These are phyloP conservation scores for Pisolithus microcarpus DNA, from an alignment of 768 basidiomycete genomes.

Conservation along the genomic window DNA sequence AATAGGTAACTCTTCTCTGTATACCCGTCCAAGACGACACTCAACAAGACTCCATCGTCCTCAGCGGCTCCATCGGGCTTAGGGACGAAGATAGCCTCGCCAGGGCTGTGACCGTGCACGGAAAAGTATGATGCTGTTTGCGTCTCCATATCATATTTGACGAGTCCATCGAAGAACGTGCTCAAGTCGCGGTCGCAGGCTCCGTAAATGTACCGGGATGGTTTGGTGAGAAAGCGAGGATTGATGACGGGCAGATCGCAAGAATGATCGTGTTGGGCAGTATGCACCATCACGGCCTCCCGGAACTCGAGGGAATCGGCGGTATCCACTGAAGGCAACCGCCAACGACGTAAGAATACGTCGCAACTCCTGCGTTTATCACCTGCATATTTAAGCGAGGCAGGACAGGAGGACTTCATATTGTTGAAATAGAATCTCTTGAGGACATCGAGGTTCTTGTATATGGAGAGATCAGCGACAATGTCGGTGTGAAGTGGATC, in stretches of 20 bases:
- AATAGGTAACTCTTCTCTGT: slow-evolving; percentile 28
- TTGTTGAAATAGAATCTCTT: slow-evolving; percentile 26
- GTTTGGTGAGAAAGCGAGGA: slow-evolving; percentile 24
- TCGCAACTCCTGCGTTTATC: slow-evolving; percentile 13
- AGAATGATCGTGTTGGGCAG: slow-evolving; percentile 21
- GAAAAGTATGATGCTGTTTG: slow-evolving; percentile 21
- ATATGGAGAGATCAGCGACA: slow-evolving; percentile 30
- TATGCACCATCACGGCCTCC: slow-evolving; percentile 15
- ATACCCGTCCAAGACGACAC: slow-evolving; percentile 29
- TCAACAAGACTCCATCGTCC: slow-evolving; percentile 32
- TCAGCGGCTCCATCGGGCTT: slow-evolving; percentile 24
- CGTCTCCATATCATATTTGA: slow-evolving; percentile 29
- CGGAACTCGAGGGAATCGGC: slow-evolving; percentile 8
- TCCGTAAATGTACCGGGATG: slow-evolving; percentile 29
- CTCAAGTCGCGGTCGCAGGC: slow-evolving; percentile 19
- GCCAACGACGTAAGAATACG: slow-evolving; percentile 25
- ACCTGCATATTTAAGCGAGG: slow-evolving; percentile 19
- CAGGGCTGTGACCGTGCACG: slow-evolving; percentile 22
- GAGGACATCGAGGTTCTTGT: slow-evolving; percentile 27
- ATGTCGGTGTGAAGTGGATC: slow-evolving; percentile 25
- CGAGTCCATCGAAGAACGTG: slow-evolving; percentile 28
- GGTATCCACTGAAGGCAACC: slow-evolving; percentile 19
- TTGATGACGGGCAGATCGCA: slow-evolving; percentile 32
- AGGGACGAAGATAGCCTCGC: slow-evolving; percentile 32
- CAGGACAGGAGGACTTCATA: slow-evolving; percentile 21